Evolutionary conservation across 768 basidiomycete species (phyloP).

Genomic region (Fomitopsis pulvina): DNA sequence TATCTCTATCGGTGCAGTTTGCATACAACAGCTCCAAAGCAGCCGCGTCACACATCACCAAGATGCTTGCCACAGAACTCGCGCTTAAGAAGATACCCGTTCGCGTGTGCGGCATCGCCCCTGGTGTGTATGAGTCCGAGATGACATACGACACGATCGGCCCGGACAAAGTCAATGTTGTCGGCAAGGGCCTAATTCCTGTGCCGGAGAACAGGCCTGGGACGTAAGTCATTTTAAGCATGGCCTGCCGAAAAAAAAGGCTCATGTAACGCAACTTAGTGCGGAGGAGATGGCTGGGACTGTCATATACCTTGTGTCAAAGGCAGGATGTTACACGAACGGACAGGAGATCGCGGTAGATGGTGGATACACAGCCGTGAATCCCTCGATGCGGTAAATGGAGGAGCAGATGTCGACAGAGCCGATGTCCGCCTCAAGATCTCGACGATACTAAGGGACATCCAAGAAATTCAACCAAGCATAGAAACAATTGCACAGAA

Average conservation of each 20-base stretch:
- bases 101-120: constrained; percentile 67
- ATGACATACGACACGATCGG: constrained; percentile 55
- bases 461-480: background rate
- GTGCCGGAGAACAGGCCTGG: constrained; percentile 61
- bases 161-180: constrained; percentile 39
- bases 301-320: constrained; percentile 67
- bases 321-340: constrained; percentile 66
- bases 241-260: background rate
- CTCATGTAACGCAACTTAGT: constrained; percentile 28
- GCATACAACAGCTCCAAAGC: constrained; percentile 79
- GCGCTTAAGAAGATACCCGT: constrained; percentile 62
- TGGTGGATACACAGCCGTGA: constrained; percentile 68
- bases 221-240: constrained; percentile 41
- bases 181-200: constrained; percentile 54
- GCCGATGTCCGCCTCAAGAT: background rate
- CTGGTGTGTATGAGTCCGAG: constrained; percentile 71
- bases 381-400: constrained; percentile 37
- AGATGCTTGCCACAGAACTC: constrained; percentile 70
- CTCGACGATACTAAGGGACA: background rate
- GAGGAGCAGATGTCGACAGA: background rate
- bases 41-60: constrained; percentile 70
- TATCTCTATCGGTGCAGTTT: constrained; percentile 42
- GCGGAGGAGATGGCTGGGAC: constrained; percentile 74
- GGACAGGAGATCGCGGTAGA: constrained; percentile 77
- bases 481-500: background rate